Base-by-base conservation (phyloP, 2,329 filamentous ascomycete genomes). In the Teratosphaeriaceae sp. region DNA sequence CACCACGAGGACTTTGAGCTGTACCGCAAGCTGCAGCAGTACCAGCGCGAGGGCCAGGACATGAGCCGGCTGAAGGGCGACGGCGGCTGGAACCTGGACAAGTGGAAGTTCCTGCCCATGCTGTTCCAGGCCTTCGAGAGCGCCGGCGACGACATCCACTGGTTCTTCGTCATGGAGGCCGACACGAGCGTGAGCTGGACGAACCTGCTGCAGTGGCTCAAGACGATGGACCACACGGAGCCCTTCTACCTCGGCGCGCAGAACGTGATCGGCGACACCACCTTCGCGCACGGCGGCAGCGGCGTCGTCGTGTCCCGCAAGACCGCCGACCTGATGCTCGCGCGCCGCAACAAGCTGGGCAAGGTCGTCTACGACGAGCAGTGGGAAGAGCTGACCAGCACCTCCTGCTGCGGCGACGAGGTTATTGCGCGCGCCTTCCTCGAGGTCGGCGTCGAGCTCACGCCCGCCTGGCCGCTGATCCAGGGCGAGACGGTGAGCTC, bases 31-130 rank as follows among this genome's bases (percentile, higher is more conserved):
- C 45, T 64, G 16, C 52, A 56, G 34, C 41, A 57, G 22, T 61
- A 58, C 44, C 51, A 58, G 24, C 45, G 49, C 3, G 58, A 61
- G 37, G 57, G 59, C 2, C 60, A 59, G 40, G 56, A 63, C 41
- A 46, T 57, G 41, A 49, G 51, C 42, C 52, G 57, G 36, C 45
- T 65, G 12, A 52, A 53, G 34, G 59, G 61, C 18, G 47, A 48
- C 30, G 47, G 63, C 58, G 73, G 73, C 2, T 77, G 75, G 75
- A 67, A 60, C 20, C 64, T 78, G 35, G 75, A 78, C 58, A 74
- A 74, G 54, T 78, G 71, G 66, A 78, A 78, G 56, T 78, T 78
- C 48, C 54, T 78, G 22, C 72, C 75, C 30, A 74, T 76, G 68
- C 62, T 78, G 3, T 71, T 76, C 45, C 60, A 68, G 21, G 70